A percentile compares a stretch with the other conserved stretches of the same genome.
phyloP scores from a whole-genome alignment of 768 basidiomycete genomes.

The Tephrocybe rancida region DNA sequence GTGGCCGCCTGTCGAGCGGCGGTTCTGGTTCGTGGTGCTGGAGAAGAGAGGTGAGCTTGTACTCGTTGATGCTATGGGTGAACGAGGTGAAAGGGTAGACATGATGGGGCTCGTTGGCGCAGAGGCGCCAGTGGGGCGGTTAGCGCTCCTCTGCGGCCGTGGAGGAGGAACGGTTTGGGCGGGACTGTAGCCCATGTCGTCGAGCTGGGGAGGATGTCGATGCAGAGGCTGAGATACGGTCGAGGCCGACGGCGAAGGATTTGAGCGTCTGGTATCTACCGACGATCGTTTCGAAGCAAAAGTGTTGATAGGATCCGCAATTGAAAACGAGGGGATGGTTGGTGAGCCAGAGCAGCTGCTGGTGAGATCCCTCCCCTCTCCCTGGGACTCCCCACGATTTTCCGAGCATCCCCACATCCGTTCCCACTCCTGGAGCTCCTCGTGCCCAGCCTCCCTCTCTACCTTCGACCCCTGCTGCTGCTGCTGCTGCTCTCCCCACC shows the following conservation, averaged over 20 bases:
- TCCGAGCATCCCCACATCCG: constrained; percentile 6
- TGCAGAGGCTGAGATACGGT: constrained; percentile 10
- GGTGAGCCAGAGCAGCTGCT: constrained; percentile 31
- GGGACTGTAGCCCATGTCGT: not conserved
- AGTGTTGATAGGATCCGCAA: constrained; percentile 45
- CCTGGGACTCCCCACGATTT: not conserved
- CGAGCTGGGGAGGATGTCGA: not conserved
- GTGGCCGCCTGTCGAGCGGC: constrained; percentile 23
- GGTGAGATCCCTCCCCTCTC: constrained; percentile 3
- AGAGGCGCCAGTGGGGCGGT: constrained; percentile 13
- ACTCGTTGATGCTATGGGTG: not conserved
- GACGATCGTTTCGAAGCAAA: constrained; percentile 28
- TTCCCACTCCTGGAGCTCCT: constrained; percentile 7
- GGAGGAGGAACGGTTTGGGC: constrained; percentile 19
- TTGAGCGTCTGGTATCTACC: constrained; percentile 1
- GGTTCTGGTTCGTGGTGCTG: constrained; percentile 9
- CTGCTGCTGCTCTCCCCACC: not conserved
- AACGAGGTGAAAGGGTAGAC: not conserved
- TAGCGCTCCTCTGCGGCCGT: constrained; percentile 26
- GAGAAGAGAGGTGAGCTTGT: not conserved
- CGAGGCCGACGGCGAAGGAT: constrained; percentile 8
- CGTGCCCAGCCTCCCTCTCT: not conserved
- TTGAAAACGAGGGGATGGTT: constrained; percentile 54
- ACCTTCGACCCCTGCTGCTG: not conserved
- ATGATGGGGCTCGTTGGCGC: constrained; percentile 8